A percentile compares a stretch with the other conserved stretches of the same genome.
Conservation (phyloP, 495 filamentous ascomycete genomes). For the Aspergillus olivimuriae region DNA sequence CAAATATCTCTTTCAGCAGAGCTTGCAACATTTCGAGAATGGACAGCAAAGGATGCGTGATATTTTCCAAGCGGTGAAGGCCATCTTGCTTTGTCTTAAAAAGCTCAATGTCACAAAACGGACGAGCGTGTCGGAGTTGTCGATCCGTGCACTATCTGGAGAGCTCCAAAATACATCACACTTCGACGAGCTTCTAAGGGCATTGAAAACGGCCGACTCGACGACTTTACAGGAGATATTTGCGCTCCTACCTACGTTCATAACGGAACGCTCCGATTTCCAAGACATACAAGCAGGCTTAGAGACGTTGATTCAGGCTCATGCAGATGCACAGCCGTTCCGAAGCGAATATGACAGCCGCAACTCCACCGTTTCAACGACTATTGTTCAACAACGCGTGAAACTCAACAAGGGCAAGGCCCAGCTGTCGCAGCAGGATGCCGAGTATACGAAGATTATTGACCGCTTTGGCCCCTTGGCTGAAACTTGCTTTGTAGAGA, state of each 20-base stretch:
- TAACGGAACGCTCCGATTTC: conserved; percentile 14
- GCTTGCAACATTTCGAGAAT: conserved; percentile 22
- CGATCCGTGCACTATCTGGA: conserved; percentile 51
- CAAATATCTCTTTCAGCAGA: conserved; percentile 32
- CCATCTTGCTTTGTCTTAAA: conserved; percentile 40
- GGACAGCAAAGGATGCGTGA: conserved; percentile 37
- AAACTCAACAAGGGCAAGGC: conserved; percentile 77
- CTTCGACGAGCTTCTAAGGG: conserved; percentile 48
- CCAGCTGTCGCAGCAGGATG: conserved; percentile 64
- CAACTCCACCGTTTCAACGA: conserved; percentile 68
- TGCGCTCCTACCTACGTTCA: conserved; percentile 11
- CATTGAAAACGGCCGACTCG: conserved; percentile 46
- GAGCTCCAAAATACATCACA: conserved; percentile 45
- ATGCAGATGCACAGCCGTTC: conserved; percentile 44
- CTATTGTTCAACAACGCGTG: conserved; percentile 81
- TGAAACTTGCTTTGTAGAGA: conserved; percentile 45
- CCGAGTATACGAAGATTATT: conserved; percentile 69
- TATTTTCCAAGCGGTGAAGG: conserved; percentile 40
- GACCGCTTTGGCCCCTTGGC: conserved; percentile 54
- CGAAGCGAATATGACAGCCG: conserved; percentile 69
- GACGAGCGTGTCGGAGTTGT: conserved; percentile 44
- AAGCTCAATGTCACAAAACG: conserved; percentile 32
- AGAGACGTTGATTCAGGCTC: conserved; percentile 27
- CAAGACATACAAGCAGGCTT: conserved; percentile 22
- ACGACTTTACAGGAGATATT: conserved; percentile 21